Evolutionary conservation across 2,329 filamentous ascomycete species (phyloP).

Genomic region (Calonectria honghensis): DNA sequence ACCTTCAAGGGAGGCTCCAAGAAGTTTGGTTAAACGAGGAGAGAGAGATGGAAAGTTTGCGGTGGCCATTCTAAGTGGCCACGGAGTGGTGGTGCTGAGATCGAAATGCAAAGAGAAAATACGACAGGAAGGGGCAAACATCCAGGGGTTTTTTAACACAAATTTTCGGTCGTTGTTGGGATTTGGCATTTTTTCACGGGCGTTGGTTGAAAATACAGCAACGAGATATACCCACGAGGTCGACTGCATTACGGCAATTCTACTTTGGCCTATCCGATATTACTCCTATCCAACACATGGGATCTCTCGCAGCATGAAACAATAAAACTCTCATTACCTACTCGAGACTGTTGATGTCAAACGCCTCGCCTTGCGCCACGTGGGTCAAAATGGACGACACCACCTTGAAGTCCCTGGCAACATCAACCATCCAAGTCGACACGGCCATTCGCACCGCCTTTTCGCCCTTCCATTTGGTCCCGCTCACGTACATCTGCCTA

Average conservation of each 20-base stretch:
- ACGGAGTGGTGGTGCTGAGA: not conserved
- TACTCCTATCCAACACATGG: not conserved
- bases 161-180: slow-evolving; percentile 23
- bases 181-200: slow-evolving; percentile 22
- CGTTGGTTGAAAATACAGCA: slow-evolving; percentile 31
- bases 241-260: slow-evolving; percentile 13
- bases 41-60: not conserved
- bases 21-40: slow-evolving; percentile 71
- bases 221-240: slow-evolving; percentile 32
- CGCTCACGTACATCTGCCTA: slow-evolving; percentile 87
- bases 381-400: slow-evolving; percentile 77
- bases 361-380: slow-evolving; percentile 62
- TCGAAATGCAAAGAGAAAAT: not conserved
- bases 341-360: slow-evolving; percentile 51
- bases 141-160: not conserved
- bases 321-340: slow-evolving; percentile 1
- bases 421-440: slow-evolving; percentile 87
- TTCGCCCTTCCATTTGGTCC: slow-evolving; percentile 84
- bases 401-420: slow-evolving; percentile 79
- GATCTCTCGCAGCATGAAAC: not conserved
- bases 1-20: slow-evolving; percentile 69
- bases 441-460: slow-evolving; percentile 89
- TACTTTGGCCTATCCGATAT: not conserved
- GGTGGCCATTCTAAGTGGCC: not conserved
- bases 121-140: not conserved